These are phyloP conservation scores for Fraxinus pennsylvanica DNA, from an alignment of 257 asterid genomes.

Conservation along the genomic window DNA sequence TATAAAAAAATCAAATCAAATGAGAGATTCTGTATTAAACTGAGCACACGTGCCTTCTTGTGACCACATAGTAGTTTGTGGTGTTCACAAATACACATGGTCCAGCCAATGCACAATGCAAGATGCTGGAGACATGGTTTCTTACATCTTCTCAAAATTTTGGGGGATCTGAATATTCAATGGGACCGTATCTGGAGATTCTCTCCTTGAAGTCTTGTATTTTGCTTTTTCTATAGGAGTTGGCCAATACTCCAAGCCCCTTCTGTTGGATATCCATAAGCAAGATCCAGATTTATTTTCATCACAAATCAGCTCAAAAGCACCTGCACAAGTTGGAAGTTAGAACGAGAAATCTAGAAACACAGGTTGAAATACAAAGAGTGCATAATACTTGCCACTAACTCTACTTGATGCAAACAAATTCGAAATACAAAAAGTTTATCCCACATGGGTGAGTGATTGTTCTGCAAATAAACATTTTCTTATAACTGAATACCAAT, in stretches of 20 bases:
- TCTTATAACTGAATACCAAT: not conserved
- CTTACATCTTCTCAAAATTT: conserved; percentile 85
- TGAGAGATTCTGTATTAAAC: conserved; percentile 16
- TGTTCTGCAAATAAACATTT: conserved; percentile 24
- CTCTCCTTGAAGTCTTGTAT: conserved; percentile 28
- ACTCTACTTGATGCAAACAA: conserved; percentile 4
- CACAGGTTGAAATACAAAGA: conserved; percentile 18
- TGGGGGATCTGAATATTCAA: conserved; percentile 63
- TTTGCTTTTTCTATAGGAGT: conserved; percentile 82
- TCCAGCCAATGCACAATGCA: not conserved
- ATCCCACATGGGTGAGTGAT: not conserved
- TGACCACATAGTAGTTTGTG: conserved; percentile 13
- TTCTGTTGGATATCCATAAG: conserved; percentile 82
- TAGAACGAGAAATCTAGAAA: conserved; percentile 22
- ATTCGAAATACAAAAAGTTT: not conserved
- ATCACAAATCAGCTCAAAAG: conserved; percentile 75
- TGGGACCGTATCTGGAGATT: conserved; percentile 43
- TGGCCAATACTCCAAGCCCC: conserved; percentile 95
- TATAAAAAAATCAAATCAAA: conserved; percentile 25
- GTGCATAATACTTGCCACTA: conserved; percentile 1
- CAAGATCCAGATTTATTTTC: conserved; percentile 94
- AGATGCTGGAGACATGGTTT: conserved; percentile 1
- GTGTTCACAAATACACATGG: conserved; percentile 2
- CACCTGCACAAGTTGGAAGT: conserved; percentile 52
- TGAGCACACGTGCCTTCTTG: not conserved